These are phyloP conservation scores for Dalbergia cochinchinensis DNA, from an alignment of 306 rosid genomes.

Conservation along the genomic window DNA sequence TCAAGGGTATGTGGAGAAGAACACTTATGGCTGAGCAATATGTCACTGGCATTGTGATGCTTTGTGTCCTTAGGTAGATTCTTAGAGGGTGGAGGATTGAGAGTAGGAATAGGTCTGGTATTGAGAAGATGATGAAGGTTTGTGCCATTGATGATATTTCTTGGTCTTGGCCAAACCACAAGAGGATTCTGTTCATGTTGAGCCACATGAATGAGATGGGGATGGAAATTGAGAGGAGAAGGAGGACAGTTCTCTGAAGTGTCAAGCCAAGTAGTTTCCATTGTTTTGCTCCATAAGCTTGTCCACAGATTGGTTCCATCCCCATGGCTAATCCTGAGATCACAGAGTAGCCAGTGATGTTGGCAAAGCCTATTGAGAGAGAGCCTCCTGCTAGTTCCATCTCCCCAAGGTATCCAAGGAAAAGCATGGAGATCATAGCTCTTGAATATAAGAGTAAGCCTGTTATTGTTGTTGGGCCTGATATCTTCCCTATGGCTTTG, in stretches of 20 bases:
- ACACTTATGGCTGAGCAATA: slow-evolving; percentile 86
- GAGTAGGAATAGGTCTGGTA: slow-evolving; percentile 90
- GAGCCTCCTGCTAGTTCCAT: slow-evolving; percentile 96
- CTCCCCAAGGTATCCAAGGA: slow-evolving; percentile 93
- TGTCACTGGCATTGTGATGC: slow-evolving; percentile 81
- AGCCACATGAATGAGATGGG: slow-evolving; percentile 92
- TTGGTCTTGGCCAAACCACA: slow-evolving; percentile 91
- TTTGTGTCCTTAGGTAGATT: slow-evolving; percentile 86
- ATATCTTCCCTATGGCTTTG: slow-evolving; percentile 83
- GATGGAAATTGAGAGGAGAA: slow-evolving; percentile 77
- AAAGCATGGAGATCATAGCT: slow-evolving; percentile 98
- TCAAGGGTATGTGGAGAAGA: slow-evolving; percentile 80
- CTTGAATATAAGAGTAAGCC: slow-evolving; percentile 83
- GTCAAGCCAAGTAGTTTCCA: slow-evolving; percentile 87
- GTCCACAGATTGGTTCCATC: slow-evolving; percentile 99
- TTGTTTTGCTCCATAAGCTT: slow-evolving; percentile 94
- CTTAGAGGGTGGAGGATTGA: slow-evolving; percentile 91
- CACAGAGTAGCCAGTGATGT: slow-evolving; percentile 99
- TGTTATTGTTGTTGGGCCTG: slow-evolving; percentile 82
- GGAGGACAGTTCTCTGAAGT: slow-evolving; percentile 84
- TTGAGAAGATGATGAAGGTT: slow-evolving; percentile 70
- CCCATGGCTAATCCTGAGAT: slow-evolving; percentile 99
- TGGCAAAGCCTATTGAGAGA: slow-evolving; percentile 92
- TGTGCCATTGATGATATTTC: slow-evolving; percentile 85
- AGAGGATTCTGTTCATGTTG: slow-evolving; percentile 80